Evolutionary conservation across 1,139 yeast species (phyloP).

Genomic region (Yamadazyma siamensis): DNA sequence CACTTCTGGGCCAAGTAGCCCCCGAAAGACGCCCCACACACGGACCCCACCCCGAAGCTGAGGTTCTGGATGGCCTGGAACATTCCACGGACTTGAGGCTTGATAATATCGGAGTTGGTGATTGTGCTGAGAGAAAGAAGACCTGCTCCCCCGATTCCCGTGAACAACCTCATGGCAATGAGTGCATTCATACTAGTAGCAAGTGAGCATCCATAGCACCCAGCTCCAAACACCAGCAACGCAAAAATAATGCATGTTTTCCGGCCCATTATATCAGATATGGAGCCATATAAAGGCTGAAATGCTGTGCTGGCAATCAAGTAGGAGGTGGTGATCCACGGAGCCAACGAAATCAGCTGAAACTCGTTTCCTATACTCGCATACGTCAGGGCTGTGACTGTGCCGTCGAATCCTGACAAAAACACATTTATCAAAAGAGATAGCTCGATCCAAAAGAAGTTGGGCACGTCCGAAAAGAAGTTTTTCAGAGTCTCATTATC

Average conservation of each 20-base stretch:
- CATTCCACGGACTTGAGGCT: constrained; percentile 23
- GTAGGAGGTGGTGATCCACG: constrained; percentile 34
- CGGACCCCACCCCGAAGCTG: constrained; percentile 22
- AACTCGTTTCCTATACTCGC: constrained; percentile 33
- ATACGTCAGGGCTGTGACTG: constrained; percentile 33
- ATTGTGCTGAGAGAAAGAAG: constrained; percentile 25
- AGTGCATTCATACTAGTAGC: constrained; percentile 16
- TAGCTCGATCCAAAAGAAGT: constrained; percentile 19
- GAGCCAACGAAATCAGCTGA: constrained; percentile 30
- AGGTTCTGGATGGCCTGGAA: constrained; percentile 27
- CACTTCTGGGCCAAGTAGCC: constrained; percentile 17
- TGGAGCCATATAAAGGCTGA: constrained; percentile 45
- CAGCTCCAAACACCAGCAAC: constrained; percentile 18
- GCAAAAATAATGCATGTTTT: constrained; percentile 27
- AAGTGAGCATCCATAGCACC: constrained; percentile 29
- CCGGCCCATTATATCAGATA: constrained; percentile 54
- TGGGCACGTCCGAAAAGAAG: constrained; percentile 10
- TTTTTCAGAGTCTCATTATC: constrained; percentile 1
- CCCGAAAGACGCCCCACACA: constrained; percentile 25
- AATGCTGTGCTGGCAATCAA: constrained; percentile 28
- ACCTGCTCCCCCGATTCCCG: constrained; percentile 36
- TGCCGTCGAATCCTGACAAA: constrained; percentile 32
- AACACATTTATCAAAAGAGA: constrained; percentile 24
- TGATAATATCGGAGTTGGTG: constrained; percentile 26
- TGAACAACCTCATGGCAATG: constrained; percentile 18